Conservation (phyloP, 208 protist species). For the Crithidia acanthocephali region DNA sequence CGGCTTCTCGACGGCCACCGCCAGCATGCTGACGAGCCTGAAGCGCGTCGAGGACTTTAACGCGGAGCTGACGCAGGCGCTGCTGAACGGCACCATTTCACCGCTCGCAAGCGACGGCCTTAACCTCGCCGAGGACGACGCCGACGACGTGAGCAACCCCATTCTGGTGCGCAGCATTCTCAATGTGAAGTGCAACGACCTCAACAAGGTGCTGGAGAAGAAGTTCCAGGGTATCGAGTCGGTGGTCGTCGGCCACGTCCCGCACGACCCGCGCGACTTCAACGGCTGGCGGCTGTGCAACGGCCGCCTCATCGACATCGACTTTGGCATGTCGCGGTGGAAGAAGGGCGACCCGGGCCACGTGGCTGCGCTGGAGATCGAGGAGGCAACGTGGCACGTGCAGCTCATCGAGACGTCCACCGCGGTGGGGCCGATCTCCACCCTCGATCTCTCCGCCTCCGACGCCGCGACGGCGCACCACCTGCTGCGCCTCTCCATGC, state of each 20-base stretch:
- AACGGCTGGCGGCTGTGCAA: conserved; percentile 78
- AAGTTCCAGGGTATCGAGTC: conserved; percentile 80
- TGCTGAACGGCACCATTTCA: conserved; percentile 70
- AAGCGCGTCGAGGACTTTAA: conserved; percentile 87
- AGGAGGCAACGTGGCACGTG: conserved; percentile 69
- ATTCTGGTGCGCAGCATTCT: conserved; percentile 87
- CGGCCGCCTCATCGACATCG: conserved; percentile 84
- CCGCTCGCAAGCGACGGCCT: conserved; percentile 62
- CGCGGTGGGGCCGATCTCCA: conserved; percentile 28
- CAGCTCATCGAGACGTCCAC: conserved; percentile 75
- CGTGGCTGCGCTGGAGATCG: conserved; percentile 86
- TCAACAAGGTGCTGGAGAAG: conserved; percentile 67
- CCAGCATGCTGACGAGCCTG: conserved; percentile 73
- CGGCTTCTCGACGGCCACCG: conserved; percentile 80
- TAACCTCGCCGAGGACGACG: conserved; percentile 72
- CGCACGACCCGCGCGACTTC: conserved; percentile 82
- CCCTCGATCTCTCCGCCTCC: neutral
- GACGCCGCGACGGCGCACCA: conserved; percentile 19
- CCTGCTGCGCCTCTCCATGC: conserved; percentile 17
- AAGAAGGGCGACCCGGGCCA: conserved; percentile 89
- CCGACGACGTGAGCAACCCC: conserved; percentile 74
- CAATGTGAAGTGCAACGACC: conserved; percentile 80
- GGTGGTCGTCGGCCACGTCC: conserved; percentile 91
- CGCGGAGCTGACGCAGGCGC: conserved; percentile 53
- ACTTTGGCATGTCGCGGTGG: conserved; percentile 91